Conservation (phyloP, 2,329 filamentous ascomycete genomes). For the Verticillium albo-atrum region DNA sequence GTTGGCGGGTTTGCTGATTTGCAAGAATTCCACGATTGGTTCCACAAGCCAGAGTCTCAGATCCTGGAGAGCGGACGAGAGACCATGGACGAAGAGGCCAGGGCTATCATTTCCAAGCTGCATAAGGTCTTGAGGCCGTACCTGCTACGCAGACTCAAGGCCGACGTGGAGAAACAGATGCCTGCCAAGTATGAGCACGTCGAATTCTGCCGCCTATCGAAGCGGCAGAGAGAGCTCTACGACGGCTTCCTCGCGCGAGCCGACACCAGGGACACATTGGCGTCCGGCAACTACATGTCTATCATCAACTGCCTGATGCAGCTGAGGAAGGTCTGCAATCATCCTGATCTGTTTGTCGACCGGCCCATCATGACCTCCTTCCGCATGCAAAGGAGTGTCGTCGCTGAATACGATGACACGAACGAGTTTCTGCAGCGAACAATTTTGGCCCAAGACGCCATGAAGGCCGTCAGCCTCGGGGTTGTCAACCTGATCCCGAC, state of each 20-base stretch:
- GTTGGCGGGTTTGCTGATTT: conserved; percentile 89
- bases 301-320: conserved; percentile 99
- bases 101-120: conserved; percentile 85
- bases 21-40: conserved; percentile 95
- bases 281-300: conserved; percentile 91
- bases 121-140: conserved; percentile 94
- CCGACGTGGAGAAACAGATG: conserved; percentile 98
- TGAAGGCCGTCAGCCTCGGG: conserved; percentile 63
- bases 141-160: conserved; percentile 83
- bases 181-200: conserved; percentile 97
- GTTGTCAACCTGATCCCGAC: conserved; percentile 78
- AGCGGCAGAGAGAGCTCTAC: conserved; percentile 91
- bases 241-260: conserved; percentile 91
- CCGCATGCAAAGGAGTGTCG: conserved; percentile 77
- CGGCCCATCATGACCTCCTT: conserved; percentile 96
- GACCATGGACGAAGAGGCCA: conserved; percentile 90
- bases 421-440: conserved; percentile 65
- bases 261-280: conserved; percentile 82
- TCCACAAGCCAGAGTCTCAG: conserved; percentile 90
- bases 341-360: conserved; percentile 94
- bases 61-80: conserved; percentile 93
- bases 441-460: conserved; percentile 57
- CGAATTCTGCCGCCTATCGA: conserved; percentile 90
- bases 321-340: conserved; percentile 95
- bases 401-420: conserved; percentile 68